Conservation (phyloP, 2,329 filamentous ascomycete genomes). For the Fusarium incarnatum region DNA sequence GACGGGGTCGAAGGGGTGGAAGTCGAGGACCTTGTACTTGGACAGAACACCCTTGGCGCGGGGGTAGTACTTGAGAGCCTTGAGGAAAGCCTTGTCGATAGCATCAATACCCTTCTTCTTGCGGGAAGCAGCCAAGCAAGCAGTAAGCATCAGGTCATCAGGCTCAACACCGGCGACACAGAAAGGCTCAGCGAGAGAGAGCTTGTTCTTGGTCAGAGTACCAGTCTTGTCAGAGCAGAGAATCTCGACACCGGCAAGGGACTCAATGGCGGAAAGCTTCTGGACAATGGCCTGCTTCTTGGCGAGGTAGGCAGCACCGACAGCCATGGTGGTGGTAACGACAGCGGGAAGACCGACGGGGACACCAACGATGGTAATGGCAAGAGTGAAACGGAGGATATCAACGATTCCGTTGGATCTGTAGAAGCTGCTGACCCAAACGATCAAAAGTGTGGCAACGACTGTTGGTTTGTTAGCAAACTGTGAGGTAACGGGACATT, state of each 20-base stretch:
- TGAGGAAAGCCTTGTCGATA: conserved; percentile 95
- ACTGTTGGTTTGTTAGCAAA: conserved; percentile 50
- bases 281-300: conserved; percentile 95
- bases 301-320: conserved; percentile 89
- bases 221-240: conserved; percentile 96
- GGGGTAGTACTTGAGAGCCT: conserved; percentile 84
- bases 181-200: conserved; percentile 87
- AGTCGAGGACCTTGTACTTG: conserved; percentile 87
- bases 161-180: conserved; percentile 84
- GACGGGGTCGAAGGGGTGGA: conserved; percentile 90
- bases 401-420: conserved; percentile 82
- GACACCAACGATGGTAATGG: conserved; percentile 91
- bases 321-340: conserved; percentile 94
- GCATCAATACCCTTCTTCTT: conserved; percentile 97
- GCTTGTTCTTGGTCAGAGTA: conserved; percentile 94
- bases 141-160: conserved; percentile 92
- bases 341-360: conserved; percentile 93
- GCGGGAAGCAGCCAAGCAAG: conserved; percentile 87
- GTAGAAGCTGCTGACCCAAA: conserved; percentile 91
- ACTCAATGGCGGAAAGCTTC: conserved; percentile 92
- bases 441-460: conserved; percentile 71
- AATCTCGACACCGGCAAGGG: conserved; percentile 90
- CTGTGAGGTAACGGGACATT: too few species aligned
- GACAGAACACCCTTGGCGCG: conserved; percentile 82
- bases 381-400: conserved; percentile 87